phyloP scores from a whole-genome alignment of 345 rosid genomes.

The Eutrema yunnanense region DNA sequence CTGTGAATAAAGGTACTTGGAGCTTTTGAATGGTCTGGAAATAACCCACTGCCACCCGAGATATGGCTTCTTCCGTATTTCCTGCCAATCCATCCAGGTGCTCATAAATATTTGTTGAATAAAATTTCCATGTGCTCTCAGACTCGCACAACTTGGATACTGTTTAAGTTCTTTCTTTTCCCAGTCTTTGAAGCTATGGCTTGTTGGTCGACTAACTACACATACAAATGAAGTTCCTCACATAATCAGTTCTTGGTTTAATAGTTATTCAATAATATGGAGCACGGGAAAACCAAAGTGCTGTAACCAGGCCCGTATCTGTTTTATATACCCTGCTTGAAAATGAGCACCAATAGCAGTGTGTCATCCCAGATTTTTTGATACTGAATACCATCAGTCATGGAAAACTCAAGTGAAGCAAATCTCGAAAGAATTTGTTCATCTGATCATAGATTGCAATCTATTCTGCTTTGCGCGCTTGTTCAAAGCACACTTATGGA shows the following conservation, averaged over 20 bases:
- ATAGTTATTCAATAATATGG: background rate
- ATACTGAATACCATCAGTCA: background rate
- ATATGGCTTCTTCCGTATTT: conserved; percentile 92
- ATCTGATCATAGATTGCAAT: background rate
- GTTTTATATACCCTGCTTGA: background rate
- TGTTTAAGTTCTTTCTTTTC: background rate
- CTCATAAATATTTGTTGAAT: conserved; percentile 8
- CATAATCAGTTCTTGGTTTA: background rate
- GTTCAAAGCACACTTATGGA: background rate
- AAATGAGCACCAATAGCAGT: background rate
- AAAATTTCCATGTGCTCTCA: background rate
- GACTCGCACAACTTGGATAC: background rate
- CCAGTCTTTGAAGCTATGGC: background rate
- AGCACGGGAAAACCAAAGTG: background rate
- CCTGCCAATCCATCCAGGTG: conserved; percentile 92
- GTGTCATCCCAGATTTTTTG: background rate
- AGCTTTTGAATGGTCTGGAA: conserved; percentile 93
- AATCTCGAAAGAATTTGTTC: background rate
- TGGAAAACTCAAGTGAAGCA: background rate
- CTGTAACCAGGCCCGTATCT: background rate
- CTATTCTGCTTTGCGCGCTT: background rate
- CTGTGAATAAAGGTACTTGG: conserved; percentile 68
- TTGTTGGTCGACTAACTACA: background rate
- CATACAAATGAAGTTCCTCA: background rate
- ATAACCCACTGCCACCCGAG: conserved; percentile 97